Conservation (phyloP, 352 stramenopile species). For the Globisporangium solare region DNA sequence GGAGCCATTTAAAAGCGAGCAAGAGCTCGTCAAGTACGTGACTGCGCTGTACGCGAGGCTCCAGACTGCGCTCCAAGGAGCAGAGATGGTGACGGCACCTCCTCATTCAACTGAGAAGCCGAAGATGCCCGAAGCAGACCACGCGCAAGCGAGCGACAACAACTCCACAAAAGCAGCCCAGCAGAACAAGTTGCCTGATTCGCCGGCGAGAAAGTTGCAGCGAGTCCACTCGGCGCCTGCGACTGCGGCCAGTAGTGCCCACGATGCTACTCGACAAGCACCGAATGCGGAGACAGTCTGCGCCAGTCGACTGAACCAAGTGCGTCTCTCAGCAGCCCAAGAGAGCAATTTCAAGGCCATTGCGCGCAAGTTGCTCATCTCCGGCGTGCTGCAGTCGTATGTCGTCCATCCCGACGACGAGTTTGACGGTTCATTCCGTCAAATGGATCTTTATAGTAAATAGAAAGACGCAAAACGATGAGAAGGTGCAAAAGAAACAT, state of each 20-base stretch:
- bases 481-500: too few relatives aligned
- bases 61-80: conserved; percentile 14
- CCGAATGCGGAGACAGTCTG: not conserved
- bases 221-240: not conserved
- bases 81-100: not conserved
- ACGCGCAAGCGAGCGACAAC: not conserved
- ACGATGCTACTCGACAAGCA: not conserved
- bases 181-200: not conserved
- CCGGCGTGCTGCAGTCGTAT: not conserved
- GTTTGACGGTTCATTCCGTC: conserved; percentile 17
- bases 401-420: conserved; percentile 22
- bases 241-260: not conserved
- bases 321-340: conserved; percentile 11
- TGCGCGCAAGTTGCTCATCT: conserved; percentile 22
- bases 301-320: not conserved
- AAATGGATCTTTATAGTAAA: conserved; percentile 9
- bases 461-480: too few relatives aligned
- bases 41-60: conserved; percentile 29
- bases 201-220: not conserved
- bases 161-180: not conserved
- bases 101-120: too few relatives aligned
- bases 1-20: conserved; percentile 25
- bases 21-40: conserved; percentile 28
- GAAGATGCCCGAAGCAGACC: too few relatives aligned
- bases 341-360: conserved; percentile 40